Conservation (phyloP, 768 basidiomycete species). For the Nevesoporus exiguus region DNA sequence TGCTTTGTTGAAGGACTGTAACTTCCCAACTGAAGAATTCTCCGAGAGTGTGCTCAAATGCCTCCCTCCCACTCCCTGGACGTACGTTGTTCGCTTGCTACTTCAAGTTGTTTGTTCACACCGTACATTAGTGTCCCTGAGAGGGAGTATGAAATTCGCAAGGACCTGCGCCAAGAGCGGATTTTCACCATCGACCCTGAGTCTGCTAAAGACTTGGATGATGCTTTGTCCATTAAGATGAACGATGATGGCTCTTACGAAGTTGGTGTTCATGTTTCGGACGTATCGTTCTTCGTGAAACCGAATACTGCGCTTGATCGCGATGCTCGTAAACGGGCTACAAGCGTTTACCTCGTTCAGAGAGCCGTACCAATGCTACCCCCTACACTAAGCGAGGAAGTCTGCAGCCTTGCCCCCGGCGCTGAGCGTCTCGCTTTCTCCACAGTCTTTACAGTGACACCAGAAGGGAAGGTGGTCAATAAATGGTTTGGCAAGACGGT, state of each 20-base stretch:
- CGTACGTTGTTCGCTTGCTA: slow-evolving; percentile 42
- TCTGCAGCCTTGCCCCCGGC: slow-evolving; percentile 88
- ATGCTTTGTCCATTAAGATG: slow-evolving; percentile 84
- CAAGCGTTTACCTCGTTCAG: slow-evolving; percentile 95
- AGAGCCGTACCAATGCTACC: slow-evolving; percentile 97
- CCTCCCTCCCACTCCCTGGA: slow-evolving; percentile 93
- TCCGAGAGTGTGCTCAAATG: slow-evolving; percentile 93
- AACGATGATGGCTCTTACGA: slow-evolving; percentile 93
- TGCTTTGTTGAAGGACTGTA: slow-evolving; percentile 96
- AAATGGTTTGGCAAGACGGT: slow-evolving; percentile 95
- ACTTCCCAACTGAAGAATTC: slow-evolving; percentile 98
- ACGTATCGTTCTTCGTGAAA: slow-evolving; percentile 94
- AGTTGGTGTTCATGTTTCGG: slow-evolving; percentile 93
- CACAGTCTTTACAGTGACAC: slow-evolving; percentile 78
- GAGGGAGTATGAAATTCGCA: slow-evolving; percentile 81
- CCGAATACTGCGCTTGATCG: slow-evolving; percentile 97
- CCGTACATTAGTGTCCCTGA: slow-evolving; percentile 67
- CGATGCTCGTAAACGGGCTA: slow-evolving; percentile 95
- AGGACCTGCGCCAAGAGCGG: slow-evolving; percentile 80
- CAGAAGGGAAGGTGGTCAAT: slow-evolving; percentile 76
- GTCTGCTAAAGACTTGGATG: slow-evolving; percentile 89
- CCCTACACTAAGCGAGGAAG: slow-evolving; percentile 84
- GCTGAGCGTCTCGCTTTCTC: slow-evolving; percentile 91
- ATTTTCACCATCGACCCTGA: slow-evolving; percentile 94
- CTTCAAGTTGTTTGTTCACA: slow-evolving; percentile 8